These are phyloP conservation scores for Artomyces pyxidatus DNA, from an alignment of 768 basidiomycete species.

Conservation along the genomic window DNA sequence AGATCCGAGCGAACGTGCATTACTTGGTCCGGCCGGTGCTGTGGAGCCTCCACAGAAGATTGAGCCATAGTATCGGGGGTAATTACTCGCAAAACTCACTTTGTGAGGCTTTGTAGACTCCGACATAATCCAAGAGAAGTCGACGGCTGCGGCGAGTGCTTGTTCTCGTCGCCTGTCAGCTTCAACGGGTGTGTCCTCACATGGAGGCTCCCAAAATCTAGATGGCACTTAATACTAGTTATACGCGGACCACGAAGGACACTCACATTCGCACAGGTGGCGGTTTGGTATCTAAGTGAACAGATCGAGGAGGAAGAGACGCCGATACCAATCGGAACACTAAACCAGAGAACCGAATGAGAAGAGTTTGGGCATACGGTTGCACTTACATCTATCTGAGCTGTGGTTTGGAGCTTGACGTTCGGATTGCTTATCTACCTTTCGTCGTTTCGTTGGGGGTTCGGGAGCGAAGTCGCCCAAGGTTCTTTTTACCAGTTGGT, in stretches of 20 bases:
- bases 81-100: slow-evolving; percentile 14
- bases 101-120: slow-evolving; percentile 16
- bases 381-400: slow-evolving; percentile 1
- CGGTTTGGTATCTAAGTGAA: slow-evolving; percentile 10
- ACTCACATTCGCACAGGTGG: slow-evolving; percentile 7
- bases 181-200: slow-evolving; percentile 23
- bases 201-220: slow-evolving; percentile 22
- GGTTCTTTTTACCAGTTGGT: too few species aligned
- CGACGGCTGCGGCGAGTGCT: slow-evolving; percentile 23
- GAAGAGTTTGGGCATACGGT: neutral
- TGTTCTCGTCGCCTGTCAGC: slow-evolving; percentile 19
- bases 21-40: slow-evolving; percentile 1
- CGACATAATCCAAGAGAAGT: slow-evolving; percentile 18
- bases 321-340: slow-evolving; percentile 13
- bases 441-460: too few species aligned
- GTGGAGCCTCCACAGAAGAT: slow-evolving; percentile 1
- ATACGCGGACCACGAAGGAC: neutral
- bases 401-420: too few species aligned
- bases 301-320: slow-evolving; percentile 1
- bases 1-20: slow-evolving; percentile 1
- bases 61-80: neutral
- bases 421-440: too few species aligned
- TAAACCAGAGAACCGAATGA: neutral
- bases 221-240: neutral
- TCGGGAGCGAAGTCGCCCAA: too few species aligned